Base-by-base conservation (phyloP, 208 protist genomes). In the Leishmania gerbilli region DNA sequence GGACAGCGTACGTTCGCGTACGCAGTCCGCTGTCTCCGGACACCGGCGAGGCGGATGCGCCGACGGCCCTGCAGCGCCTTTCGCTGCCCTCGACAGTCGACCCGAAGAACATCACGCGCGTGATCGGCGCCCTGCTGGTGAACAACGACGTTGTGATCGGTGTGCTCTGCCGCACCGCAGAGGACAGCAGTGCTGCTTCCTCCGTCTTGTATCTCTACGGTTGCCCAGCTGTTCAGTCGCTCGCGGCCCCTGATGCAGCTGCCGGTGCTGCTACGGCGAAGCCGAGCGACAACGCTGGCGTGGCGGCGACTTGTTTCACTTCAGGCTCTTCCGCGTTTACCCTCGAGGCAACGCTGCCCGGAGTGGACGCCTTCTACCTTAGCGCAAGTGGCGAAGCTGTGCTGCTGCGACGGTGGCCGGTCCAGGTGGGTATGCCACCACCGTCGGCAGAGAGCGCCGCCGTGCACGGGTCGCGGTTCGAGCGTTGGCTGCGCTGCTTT, bases 401-500 rank as follows among this genome's bases (percentile, higher is more conserved):
- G 76, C 79, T 95, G 74, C 71, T 86, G 77, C 82, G 82, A 53
- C 69, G 45, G 69, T 49, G 40, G 34, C 69, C 69, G 21, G 42
- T 31, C 4, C 24, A 53, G 45, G 69, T 31, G 27, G 27, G 45
- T 53, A 45, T 27, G 42, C 19, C 69, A 53, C 42, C 45, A 31
- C 27, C 9, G 5, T 34, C 69, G 34, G 27, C 8, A 19, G 42
- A 74, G 69, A 47, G 75, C 64, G 42, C 55, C 62, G 34, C 71
- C 64, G 24, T 27, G 87, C 75, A 68, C 34, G 13, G 60, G 15
- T 34, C 53, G 21, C 68, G 77, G 49, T 82, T 91, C 79, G 79
- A 84, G 69, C 91, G 91, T 31, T 94, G 91, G 91, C 85, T 94
- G 40, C 84, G 91, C 24, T 92, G 91, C 81, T 91, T 94, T 45